Evolutionary conservation across 1,139 yeast genomes (phyloP).

Genomic region (Yamadazyma epiphylla): DNA sequence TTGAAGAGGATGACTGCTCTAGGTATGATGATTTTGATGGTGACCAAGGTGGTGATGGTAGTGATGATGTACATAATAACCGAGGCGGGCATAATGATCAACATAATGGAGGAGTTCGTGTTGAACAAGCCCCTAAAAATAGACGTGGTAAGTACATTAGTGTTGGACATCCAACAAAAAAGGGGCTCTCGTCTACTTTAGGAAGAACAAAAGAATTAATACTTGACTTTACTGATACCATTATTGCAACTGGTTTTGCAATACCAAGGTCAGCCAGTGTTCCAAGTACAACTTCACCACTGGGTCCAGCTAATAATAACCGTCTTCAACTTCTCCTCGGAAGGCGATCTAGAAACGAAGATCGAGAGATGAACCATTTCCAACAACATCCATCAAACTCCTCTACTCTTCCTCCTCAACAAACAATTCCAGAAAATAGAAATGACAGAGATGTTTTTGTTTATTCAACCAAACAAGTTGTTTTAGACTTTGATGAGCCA

Average conservation of each 20-base stretch:
- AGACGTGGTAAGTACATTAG: constrained; percentile 5
- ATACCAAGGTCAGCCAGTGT: constrained; percentile 52
- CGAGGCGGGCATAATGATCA: constrained; percentile 1
- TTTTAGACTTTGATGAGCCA: constrained; percentile 27
- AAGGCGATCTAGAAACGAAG: too few species aligned
- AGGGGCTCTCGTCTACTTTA: constrained; percentile 13
- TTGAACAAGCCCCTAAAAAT: constrained; percentile 1
- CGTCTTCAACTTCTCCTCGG: background rate
- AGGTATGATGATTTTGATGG: constrained; percentile 14
- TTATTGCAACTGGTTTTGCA: constrained; percentile 60
- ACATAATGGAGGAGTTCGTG: constrained; percentile 2
- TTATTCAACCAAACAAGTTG: constrained; percentile 54
- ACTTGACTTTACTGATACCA: constrained; percentile 47
- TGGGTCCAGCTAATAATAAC: background rate
- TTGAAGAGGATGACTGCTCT: constrained; percentile 29
- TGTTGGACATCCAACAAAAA: constrained; percentile 3
- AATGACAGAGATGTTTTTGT: constrained; percentile 47
- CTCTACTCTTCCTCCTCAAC: background rate
- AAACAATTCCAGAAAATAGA: constrained; percentile 10
- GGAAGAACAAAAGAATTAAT: constrained; percentile 34
- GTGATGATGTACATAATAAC: constrained; percentile 3
- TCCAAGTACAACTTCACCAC: constrained; percentile 11
- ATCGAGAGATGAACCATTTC: too few species aligned
- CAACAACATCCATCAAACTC: background rate
- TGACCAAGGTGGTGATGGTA: constrained; percentile 6